phyloP scores from a whole-genome alignment of 371 early-diverging fungal species.

The Mucor plumbeus region DNA sequence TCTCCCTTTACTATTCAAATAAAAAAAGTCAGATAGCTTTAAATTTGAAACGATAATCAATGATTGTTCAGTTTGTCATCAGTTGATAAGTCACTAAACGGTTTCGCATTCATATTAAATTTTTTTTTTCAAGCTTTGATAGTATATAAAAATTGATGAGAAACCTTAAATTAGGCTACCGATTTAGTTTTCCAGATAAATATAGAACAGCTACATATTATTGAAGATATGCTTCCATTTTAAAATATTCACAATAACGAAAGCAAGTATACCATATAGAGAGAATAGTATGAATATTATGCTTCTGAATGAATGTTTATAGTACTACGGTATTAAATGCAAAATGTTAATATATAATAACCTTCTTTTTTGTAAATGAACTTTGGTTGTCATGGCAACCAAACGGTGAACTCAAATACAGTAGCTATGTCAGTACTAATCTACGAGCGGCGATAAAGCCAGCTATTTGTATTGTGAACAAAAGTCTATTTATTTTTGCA shows the following conservation, averaged over 20 bases:
- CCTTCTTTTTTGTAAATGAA: not conserved
- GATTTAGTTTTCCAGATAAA: not conserved
- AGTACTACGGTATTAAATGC: no score
- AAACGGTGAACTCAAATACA: not conserved
- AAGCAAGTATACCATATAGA: no score
- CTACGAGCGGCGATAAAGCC: not conserved
- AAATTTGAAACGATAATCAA: no score
- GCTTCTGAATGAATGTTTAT: not conserved
- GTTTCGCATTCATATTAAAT: no score
- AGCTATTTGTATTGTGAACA: not conserved
- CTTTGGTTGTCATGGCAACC: slow-evolving; percentile 4
- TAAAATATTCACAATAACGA: no score
- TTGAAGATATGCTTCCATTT: no score
- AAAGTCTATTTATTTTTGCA: not conserved
- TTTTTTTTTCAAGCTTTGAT: no score
- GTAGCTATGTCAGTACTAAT: not conserved
- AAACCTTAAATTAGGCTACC: slow-evolving; percentile 3
- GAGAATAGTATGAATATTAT: no score
- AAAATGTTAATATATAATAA: not conserved
- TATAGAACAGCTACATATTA: not conserved
- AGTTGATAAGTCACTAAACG: no score
- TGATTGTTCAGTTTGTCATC: no score
- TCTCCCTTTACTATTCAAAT: no score
- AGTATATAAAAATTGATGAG: not conserved
- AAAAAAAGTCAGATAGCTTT: no score